Base-by-base conservation (phyloP, 1,284 basidiomycete species). In the Ganoderma multipileum region DNA sequence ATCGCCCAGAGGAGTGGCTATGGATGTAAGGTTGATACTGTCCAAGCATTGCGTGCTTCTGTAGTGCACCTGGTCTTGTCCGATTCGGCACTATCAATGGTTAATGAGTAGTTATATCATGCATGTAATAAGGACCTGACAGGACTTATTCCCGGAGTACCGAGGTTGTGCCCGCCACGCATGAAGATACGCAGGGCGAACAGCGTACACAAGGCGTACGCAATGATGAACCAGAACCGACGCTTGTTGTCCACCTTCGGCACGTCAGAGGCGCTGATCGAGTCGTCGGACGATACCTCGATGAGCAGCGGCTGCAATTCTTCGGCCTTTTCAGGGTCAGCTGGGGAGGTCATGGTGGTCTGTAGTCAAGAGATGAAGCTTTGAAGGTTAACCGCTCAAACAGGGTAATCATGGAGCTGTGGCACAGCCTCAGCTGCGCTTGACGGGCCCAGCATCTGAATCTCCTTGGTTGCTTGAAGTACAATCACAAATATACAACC, bases 171-270 rank as follows among this genome's bases (percentile, higher is more conserved):
- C 33, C 3, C 33, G 33, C 33, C 8, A 33, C 4, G 33, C 33
- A 33, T 8, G 8, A 64, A 30, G 36, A 61, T 20, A n/a, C 44
- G 63, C 14, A 68, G 30, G 14, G 30, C 47, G 18, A 61, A 7
- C 36, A 72, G 23, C 6, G 65, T 63, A 23, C 70, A 50, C n/a
- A 70, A 20, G 6, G 65, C 28, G 44, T 68, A 70, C 65, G 42
- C 61, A n/a, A 64, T 23, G 41, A 72, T 64, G 61, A 70, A 63
- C 65, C 67, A 70, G 65, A 67, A 61, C 28, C 71, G 67, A 30
- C 68, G 68, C 65, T 69, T 70, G 57, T 69, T 67, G 38, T 20
- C 42, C 47, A 64, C 63, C 52, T 67, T 58, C 47, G 57, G 57
- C 41, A 57, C 63, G 41, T 61, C 67, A 44, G 44, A 55, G 30